Evolutionary conservation across 106 monocot species (phyloP).

Genomic region (Allium fistulosum): DNA sequence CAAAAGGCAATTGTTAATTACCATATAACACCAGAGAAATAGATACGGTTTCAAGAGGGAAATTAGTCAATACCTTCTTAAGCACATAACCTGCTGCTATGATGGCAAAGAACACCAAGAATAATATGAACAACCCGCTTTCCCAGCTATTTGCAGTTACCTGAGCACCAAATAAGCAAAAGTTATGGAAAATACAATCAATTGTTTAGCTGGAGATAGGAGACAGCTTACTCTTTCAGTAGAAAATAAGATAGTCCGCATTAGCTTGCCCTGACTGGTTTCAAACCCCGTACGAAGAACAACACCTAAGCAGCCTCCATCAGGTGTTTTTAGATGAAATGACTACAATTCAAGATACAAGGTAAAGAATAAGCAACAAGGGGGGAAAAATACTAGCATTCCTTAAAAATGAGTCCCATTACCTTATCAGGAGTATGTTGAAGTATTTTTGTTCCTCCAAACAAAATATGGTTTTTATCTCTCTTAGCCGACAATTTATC

Average conservation of each 20-base stretch:
- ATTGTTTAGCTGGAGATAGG: not conserved
- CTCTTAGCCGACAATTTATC: conserved; percentile 78
- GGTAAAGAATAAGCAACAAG: too few relatives aligned
- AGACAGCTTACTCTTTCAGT: conserved; percentile 72
- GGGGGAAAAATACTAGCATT: too few relatives aligned
- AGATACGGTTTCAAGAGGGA: too few relatives aligned
- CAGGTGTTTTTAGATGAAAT: conserved; percentile 74
- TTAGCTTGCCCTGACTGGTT: conserved; percentile 97
- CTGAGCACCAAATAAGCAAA: conserved; percentile 31
- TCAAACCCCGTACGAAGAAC: conserved; percentile 93
- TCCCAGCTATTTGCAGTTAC: conserved; percentile 99
- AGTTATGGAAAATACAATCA: not conserved
- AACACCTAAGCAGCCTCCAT: conserved; percentile 96
- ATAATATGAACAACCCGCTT: conserved; percentile 95
- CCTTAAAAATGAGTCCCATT: not conserved
- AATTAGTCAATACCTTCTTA: conserved; percentile 53
- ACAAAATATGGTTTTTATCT: conserved; percentile 85
- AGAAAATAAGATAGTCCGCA: conserved; percentile 97
- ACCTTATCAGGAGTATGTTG: conserved; percentile 99
- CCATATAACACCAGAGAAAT: too few relatives aligned
- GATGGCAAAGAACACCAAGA: conserved; percentile 93
- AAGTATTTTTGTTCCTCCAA: conserved; percentile 98
- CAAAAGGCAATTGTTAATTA: not conserved
- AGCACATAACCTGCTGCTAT: conserved; percentile 99
- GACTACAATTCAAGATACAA: conserved; percentile 30